Evolutionary conservation across 2,329 filamentous ascomycete genomes (phyloP).

Genomic region (Neopestalotiopsis rosae): DNA sequence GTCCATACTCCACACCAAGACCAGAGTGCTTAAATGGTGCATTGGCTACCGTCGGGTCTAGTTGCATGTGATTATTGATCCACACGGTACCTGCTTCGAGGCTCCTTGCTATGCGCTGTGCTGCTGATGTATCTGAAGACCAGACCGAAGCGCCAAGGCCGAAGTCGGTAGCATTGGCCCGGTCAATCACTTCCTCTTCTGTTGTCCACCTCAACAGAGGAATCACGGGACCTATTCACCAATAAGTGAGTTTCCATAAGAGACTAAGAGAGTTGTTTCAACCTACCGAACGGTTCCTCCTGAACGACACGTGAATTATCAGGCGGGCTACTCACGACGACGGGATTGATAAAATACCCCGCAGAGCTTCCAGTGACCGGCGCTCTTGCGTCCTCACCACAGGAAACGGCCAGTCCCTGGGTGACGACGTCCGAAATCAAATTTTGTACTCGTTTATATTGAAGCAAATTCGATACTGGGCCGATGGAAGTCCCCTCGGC

Average conservation of each 20-base stretch:
- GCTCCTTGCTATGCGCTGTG: constrained; percentile 48
- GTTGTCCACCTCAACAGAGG: constrained; percentile 47
- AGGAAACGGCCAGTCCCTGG: not conserved
- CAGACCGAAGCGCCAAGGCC: constrained; percentile 60
- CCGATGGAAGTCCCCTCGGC: constrained; percentile 24
- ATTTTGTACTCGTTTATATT: constrained; percentile 30
- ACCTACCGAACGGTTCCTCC: constrained; percentile 29
- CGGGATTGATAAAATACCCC: constrained; percentile 24
- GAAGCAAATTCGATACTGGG: constrained; percentile 28
- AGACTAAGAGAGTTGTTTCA: not conserved
- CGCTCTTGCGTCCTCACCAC: not conserved
- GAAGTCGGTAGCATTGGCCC: constrained; percentile 53
- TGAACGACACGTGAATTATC: constrained; percentile 27
- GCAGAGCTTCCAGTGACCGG: constrained; percentile 15
- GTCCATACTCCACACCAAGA: constrained; percentile 51
- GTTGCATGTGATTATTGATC: constrained; percentile 52
- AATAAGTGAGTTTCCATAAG: not conserved
- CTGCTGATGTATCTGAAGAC: constrained; percentile 51
- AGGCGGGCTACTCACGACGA: constrained; percentile 29
- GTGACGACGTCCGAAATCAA: constrained; percentile 25
- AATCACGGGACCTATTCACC: constrained; percentile 39
- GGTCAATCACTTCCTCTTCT: constrained; percentile 48
- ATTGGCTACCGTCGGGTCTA: constrained; percentile 45
- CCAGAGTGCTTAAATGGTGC: constrained; percentile 58
- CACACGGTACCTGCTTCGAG: constrained; percentile 59